A percentile compares a stretch with the other conserved stretches of the same genome.
These are phyloP conservation scores for Syncephalastrum sp. DNA, from an alignment of 371 early-diverging fungal species.

Conservation along the genomic window DNA sequence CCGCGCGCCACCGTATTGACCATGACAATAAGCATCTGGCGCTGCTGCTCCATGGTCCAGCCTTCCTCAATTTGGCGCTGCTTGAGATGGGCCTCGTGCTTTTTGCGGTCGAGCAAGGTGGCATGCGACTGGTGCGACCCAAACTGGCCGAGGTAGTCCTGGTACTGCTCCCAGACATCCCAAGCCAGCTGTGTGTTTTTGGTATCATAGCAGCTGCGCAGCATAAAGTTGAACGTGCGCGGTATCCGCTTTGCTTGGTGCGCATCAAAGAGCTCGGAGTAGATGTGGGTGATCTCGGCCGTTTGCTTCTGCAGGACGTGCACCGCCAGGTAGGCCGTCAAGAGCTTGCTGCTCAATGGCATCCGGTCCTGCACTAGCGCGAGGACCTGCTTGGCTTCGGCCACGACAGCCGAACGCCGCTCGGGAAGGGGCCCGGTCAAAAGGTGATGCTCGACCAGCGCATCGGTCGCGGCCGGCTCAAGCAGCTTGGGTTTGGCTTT, in stretches of 20 bases:
- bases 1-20: conserved; percentile 41
- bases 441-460: conserved; percentile 26
- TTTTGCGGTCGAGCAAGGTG: conserved; percentile 14
- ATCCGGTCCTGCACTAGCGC: conserved; percentile 29
- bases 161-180: conserved; percentile 57
- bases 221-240: conserved; percentile 54
- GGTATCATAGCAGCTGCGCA: conserved; percentile 48
- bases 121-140: background rate
- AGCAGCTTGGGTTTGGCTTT: conserved; percentile 4
- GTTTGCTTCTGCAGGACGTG: conserved; percentile 57
- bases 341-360: conserved; percentile 43
- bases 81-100: conserved; percentile 11
- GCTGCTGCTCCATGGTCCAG: conserved; percentile 40
- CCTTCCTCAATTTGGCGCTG: conserved; percentile 27
- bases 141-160: conserved; percentile 42
- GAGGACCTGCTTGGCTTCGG: conserved; percentile 44
- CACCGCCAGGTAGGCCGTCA: conserved; percentile 62
- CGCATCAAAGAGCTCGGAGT: conserved; percentile 44
- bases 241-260: conserved; percentile 48
- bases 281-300: conserved; percentile 43
- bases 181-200: conserved; percentile 46
- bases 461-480: conserved; percentile 13
- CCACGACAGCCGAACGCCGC: conserved; percentile 37
- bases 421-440: conserved; percentile 30
- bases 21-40: conserved; percentile 34